Evolutionary conservation across 257 asterid genomes (phyloP).

Genomic region (Capsicum pubescens): DNA sequence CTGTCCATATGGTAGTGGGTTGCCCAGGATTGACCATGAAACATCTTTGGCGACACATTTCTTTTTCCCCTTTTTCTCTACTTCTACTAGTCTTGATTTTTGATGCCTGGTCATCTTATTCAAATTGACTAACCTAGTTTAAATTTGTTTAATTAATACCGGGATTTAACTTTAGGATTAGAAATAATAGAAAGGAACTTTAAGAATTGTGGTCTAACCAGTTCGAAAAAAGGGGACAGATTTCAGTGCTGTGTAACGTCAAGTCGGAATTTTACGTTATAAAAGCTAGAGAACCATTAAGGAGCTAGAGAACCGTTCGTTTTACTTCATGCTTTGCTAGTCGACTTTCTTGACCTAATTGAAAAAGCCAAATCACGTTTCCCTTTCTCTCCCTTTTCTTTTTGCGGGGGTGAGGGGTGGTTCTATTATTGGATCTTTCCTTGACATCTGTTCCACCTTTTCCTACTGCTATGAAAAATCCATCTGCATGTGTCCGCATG

Average conservation of each 20-base stretch:
- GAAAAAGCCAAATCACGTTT: neutral
- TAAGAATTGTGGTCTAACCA: neutral
- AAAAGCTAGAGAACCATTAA: neutral
- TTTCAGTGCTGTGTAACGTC: neutral
- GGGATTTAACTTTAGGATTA: neutral
- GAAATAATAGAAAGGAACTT: neutral
- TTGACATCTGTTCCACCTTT: neutral
- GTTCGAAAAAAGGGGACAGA: constrained; percentile 1
- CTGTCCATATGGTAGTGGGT: constrained; percentile 10
- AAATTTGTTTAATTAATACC: neutral
- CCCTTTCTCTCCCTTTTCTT: neutral
- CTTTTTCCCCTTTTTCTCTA: neutral
- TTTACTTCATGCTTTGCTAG: neutral
- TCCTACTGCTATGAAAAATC: constrained; percentile 16
- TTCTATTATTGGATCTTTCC: neutral
- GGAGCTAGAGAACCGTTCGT: neutral
- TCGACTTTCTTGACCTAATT: constrained; percentile 23
- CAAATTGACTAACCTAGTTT: constrained; percentile 8
- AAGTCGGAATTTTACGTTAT: neutral
- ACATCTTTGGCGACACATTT: neutral
- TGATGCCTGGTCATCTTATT: neutral
- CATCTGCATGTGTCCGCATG: neutral
- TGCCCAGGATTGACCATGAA: constrained; percentile 13
- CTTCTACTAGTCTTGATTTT: neutral
- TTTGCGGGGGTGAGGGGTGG: neutral